Evolutionary conservation across 768 basidiomycete genomes (phyloP), one percentile per base, ranked within the genome.

Genomic region (Kwoniella dejecticola): DNA sequence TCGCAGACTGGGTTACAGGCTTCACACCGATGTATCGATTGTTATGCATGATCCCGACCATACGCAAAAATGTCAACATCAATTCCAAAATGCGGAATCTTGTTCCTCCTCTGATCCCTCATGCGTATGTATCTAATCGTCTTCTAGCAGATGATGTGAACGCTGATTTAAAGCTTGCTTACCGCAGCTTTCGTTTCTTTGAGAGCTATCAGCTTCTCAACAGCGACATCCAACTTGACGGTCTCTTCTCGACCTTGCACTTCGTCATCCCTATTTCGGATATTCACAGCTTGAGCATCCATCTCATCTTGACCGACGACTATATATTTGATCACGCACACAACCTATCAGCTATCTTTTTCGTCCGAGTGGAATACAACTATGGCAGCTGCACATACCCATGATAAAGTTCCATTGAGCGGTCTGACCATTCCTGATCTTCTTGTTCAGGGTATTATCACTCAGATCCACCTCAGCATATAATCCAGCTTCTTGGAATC

Each of bases 361-460:
- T n/a, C n/a, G n/a, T n/a, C n/a, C 52, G 11, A 17, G 33, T n/a
- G 31, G 31, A 44, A 27, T 15, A 15, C 33, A 62, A 26, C 3
- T 4, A n/a, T 44, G 4, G 19, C n/a, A 2, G 1, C 7, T 10
- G 15, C 0, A 66, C 87, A 56, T 63, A 96, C 94, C 92, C 67
- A 98, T 84, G 70, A 97, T 91, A 77, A 96, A 97, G 81, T 98
- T 98, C 81, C 95, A 96, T 79, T 97, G 95, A 30, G 93, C 90
- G 66, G 95, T 86, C 81, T 99, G 94, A 21, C 90, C 94, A 77
- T 98, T 97, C 27, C 94, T 85, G 73, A 99, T 91, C 84, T 97
- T 98, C 85, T 98, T 98, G 62, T 86, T 88, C 26, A 98, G 84
- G 0, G 96, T 98, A 73, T 96, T 88, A 41, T 88, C 87, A 33